Percentiles rank a stretch among this genome's conserved stretches.
Conservation (phyloP, 176 grass and related monocot genomes). For the Hyparrhenia diplandra region DNA sequence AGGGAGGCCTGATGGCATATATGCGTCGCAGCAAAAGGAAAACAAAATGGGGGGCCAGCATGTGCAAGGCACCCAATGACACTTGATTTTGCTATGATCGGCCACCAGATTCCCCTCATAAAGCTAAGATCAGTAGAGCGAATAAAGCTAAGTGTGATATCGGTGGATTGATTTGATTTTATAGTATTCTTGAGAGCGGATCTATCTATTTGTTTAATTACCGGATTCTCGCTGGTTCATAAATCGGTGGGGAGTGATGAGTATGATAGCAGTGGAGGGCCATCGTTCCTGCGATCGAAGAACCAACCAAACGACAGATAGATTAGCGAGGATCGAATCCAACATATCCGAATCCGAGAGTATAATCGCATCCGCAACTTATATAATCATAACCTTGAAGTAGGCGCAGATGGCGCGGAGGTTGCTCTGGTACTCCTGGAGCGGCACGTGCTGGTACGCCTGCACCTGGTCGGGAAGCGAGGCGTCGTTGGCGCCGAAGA, state of each 20-base stretch:
- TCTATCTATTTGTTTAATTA: conserved; percentile 34
- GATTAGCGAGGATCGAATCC: neutral
- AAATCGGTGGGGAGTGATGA: conserved; percentile 88
- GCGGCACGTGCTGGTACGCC: conserved; percentile 73
- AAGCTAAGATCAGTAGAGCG: neutral
- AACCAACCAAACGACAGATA: conserved; percentile 2
- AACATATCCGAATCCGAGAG: neutral
- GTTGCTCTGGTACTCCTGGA: conserved; percentile 69
- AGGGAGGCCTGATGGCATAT: neutral
- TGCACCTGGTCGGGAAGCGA: conserved; percentile 40
- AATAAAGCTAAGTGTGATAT: neutral
- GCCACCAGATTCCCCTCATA: neutral
- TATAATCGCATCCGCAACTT: neutral
- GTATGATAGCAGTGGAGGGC: conserved; percentile 51
- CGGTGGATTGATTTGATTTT: neutral
- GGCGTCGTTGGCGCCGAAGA: conserved; percentile 94
- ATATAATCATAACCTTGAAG: conserved; percentile 62
- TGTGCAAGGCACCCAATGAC: neutral
- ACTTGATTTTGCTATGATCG: neutral
- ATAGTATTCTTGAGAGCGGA: neutral
- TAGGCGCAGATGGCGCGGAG: conserved; percentile 59
- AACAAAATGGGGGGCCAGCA: neutral
- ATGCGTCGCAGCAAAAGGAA: neutral
- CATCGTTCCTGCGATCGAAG: conserved; percentile 51
- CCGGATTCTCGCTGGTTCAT: conserved; percentile 67